Percentiles rank a stretch among this genome's conserved stretches.
These are phyloP conservation scores for Phoma sp. DNA, from an alignment of 2,329 filamentous ascomycete genomes.

Conservation along the genomic window DNA sequence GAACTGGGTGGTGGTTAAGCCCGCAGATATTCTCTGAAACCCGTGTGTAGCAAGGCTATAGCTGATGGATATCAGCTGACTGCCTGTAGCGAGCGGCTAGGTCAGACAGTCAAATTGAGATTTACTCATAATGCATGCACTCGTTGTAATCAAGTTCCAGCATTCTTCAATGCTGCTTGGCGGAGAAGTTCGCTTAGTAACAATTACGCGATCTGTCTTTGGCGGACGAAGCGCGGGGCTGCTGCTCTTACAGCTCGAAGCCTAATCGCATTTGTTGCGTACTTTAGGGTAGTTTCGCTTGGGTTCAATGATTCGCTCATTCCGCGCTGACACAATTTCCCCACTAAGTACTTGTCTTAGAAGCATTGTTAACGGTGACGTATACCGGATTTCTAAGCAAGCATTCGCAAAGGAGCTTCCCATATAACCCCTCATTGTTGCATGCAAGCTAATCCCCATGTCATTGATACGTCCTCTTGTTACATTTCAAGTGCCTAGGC, in stretches of 20 bases:
- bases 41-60: no score
- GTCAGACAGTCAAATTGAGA: no score
- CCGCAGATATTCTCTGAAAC: conserved; percentile 33
- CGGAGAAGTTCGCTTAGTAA: no score
- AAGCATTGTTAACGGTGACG: conserved; percentile 5
- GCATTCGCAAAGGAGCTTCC: neutral
- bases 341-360: conserved; percentile 4
- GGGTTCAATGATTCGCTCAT: neutral
- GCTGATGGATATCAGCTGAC: no score
- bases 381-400: conserved; percentile 19
- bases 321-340: neutral
- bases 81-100: no score
- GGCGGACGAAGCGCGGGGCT: neutral
- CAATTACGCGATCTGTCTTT: no score
- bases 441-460: conserved; percentile 24
- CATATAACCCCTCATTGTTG: conserved; percentile 35
- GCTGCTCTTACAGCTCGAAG: neutral
- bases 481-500: conserved; percentile 23
- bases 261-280: neutral
- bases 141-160: no score
- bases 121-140: no score
- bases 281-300: neutral
- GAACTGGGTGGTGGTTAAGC: conserved; percentile 40
- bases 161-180: no score
- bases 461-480: conserved; percentile 26